Evolutionary conservation across 2,329 filamentous ascomycete genomes (phyloP), one percentile per base, ranked within the genome.

Genomic region (Colletotrichum lupini): DNA sequence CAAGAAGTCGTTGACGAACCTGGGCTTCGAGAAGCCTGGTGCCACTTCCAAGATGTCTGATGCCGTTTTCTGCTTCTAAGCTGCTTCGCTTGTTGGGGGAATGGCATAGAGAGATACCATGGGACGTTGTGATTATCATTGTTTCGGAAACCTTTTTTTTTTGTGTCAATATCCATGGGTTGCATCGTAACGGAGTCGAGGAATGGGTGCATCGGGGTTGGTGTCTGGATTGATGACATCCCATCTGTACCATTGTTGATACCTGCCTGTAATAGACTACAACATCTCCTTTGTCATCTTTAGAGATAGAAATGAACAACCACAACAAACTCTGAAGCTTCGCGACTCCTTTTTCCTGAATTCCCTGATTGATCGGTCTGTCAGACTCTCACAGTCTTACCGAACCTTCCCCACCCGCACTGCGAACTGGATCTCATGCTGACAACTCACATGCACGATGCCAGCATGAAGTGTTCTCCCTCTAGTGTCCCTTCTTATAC

Each of bases 31-130:
- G 73, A 81, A 84, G 67, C 86, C 89, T 0, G 85, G 86, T 0
- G 81, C 86, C 1, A 81, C 87, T 5, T 80, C 85, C 1, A 91
- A 88, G 79, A 86, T 88, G 79, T 81, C 81, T 0, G 89, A 91
- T 76, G 85, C 90, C 63, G 81, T 91, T 1, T 91, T 91, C 74
- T 82, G 82, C 58, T 90, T 90, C 73, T 90, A 81, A 42, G 9
- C 59, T 42, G 22, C 16, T 19, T 28, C 6, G n/a, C 32, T 19
- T n/a, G 14, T 35, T 7, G 30, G 28, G 53, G 35, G 30, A 46
- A 35, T 19, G 42, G 9, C 7, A 49, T 49, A 49, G 42, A 49
- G n/a, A 46, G 46, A 46, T 59, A 26, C 35, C 63, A 58, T 22
- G 19, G 11, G 16, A 11, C 3, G 4, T 11, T 42, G 26, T 32